These are phyloP conservation scores for Sphagnum contortum DNA, from an alignment of 225 moss, liverwort and hornwort genomes.

Conservation along the genomic window DNA sequence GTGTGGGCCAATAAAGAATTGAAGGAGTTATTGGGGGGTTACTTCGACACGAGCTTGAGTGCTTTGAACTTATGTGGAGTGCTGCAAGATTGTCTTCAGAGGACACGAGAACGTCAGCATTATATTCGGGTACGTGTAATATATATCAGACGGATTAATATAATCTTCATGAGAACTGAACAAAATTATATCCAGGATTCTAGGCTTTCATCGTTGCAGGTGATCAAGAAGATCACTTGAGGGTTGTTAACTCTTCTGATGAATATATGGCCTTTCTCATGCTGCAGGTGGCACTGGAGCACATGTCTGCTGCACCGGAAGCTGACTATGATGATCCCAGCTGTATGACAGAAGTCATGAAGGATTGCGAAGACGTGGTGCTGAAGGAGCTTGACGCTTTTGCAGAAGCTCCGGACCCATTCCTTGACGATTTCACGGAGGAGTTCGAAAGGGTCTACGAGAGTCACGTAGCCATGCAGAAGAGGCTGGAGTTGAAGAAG, in stretches of 20 bases:
- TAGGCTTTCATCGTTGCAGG: background rate
- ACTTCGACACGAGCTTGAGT: slow-evolving; percentile 54
- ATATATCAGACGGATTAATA: background rate
- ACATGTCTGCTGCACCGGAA: slow-evolving; percentile 49
- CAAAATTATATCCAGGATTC: no score
- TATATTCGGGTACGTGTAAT: slow-evolving; percentile 31
- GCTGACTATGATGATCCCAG: slow-evolving; percentile 37
- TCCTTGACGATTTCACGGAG: slow-evolving; percentile 54
- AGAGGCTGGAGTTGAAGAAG: slow-evolving; percentile 40
- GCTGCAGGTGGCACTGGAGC: slow-evolving; percentile 47
- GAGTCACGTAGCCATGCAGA: slow-evolving; percentile 52
- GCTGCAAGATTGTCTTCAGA: slow-evolving; percentile 52
- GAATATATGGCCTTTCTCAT: background rate
- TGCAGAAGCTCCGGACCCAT: slow-evolving; percentile 53
- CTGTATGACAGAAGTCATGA: no score
- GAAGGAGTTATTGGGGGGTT: slow-evolving; percentile 69
- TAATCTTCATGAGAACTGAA: no score
- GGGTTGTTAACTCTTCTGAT: background rate
- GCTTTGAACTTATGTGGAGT: slow-evolving; percentile 61
- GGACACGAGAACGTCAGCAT: slow-evolving; percentile 53
- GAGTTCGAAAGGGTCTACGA: slow-evolving; percentile 46
- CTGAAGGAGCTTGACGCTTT: slow-evolving; percentile 56
- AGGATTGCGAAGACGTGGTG: slow-evolving; percentile 7
- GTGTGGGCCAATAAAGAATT: slow-evolving; percentile 75
- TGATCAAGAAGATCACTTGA: no score